Percentiles rank a stretch among this genome's conserved stretches.
These are phyloP conservation scores for Eucalyptus viminalis DNA, from an alignment of 345 rosid species.

Conservation along the genomic window DNA sequence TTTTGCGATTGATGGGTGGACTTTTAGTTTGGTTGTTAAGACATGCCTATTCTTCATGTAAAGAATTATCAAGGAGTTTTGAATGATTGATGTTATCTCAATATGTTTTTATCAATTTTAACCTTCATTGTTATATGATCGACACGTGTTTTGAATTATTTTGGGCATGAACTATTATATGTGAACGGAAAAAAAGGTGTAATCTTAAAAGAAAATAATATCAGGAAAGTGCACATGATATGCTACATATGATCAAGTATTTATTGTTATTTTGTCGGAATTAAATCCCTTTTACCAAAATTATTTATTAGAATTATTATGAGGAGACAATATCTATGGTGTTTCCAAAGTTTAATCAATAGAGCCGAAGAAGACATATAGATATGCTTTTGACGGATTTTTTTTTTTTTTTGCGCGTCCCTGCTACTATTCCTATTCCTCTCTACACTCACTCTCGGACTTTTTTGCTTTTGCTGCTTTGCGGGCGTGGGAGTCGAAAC, in stretches of 20 bases:
- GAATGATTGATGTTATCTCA: neutral
- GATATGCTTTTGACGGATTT: neutral
- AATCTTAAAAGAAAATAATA: neutral
- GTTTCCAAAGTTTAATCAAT: neutral
- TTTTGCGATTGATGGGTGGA: neutral
- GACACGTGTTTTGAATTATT: neutral
- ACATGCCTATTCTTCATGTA: neutral
- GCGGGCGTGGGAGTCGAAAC: too few species aligned
- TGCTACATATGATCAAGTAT: neutral
- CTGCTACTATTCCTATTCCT: too few species aligned
- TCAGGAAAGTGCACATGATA: neutral
- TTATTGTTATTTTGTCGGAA: neutral
- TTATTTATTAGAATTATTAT: too few species aligned
- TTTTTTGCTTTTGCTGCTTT: too few species aligned
- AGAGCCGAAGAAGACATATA: accelerated
- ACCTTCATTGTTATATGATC: neutral
- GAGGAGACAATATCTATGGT: too few species aligned
- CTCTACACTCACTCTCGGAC: too few species aligned
- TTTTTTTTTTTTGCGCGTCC: too few species aligned
- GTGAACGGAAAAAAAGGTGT: neutral
- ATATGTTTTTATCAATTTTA: neutral
- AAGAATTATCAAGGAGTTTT: neutral
- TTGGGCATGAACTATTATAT: too few species aligned
- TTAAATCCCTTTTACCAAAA: neutral
- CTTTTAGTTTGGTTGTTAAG: too few species aligned